Percentiles rank a stretch among this genome's conserved stretches.
phyloP scores from a whole-genome alignment of 2,329 filamentous ascomycete species.

The Aspergillus novofumigatus region DNA sequence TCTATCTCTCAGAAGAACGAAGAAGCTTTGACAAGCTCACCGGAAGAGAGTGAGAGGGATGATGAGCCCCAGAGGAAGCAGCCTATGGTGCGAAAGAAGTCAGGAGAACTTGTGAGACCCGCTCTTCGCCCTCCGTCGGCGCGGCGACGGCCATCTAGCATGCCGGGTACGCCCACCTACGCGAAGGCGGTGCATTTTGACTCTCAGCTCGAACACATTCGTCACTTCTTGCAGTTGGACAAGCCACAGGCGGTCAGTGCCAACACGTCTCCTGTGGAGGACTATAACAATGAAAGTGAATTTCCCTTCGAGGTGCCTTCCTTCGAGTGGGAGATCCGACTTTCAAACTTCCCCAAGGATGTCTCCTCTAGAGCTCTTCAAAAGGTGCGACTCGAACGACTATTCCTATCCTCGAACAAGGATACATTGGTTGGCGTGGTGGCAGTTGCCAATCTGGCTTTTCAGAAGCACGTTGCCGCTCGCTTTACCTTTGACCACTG shows the following conservation, averaged over 20 bases:
- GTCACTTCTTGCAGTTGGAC: conserved; percentile 92
- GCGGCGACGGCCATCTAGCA: conserved; percentile 82
- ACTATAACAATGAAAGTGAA: conserved; percentile 79
- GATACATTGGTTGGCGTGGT: conserved; percentile 80
- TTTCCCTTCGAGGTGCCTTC: conserved; percentile 70
- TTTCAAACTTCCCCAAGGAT: conserved; percentile 76
- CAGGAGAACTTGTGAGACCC: conserved; percentile 89
- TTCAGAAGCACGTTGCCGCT: conserved; percentile 83
- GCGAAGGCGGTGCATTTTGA: conserved; percentile 98
- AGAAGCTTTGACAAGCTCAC: conserved; percentile 41
- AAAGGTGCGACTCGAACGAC: conserved; percentile 75
- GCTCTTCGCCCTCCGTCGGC: conserved; percentile 73
- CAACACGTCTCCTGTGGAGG: conserved; percentile 84
- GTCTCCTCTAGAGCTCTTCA: conserved; percentile 54
- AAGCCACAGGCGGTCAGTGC: conserved; percentile 94
- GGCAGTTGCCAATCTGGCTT: conserved; percentile 81
- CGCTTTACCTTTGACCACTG: conserved; percentile 96
- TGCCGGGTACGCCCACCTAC: conserved; percentile 95
- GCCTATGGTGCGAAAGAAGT: conserved; percentile 97
- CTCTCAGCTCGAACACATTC: conserved; percentile 89
- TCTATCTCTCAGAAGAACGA: conserved; percentile 45
- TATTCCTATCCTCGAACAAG: conserved; percentile 84
- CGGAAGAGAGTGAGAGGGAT: conserved; percentile 51
- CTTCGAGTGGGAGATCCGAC: conserved; percentile 82
- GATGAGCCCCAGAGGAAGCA: conserved; percentile 67